These are phyloP conservation scores for Colletotrichum godetiae DNA, from an alignment of 2,329 filamentous ascomycete species.

Conservation along the genomic window DNA sequence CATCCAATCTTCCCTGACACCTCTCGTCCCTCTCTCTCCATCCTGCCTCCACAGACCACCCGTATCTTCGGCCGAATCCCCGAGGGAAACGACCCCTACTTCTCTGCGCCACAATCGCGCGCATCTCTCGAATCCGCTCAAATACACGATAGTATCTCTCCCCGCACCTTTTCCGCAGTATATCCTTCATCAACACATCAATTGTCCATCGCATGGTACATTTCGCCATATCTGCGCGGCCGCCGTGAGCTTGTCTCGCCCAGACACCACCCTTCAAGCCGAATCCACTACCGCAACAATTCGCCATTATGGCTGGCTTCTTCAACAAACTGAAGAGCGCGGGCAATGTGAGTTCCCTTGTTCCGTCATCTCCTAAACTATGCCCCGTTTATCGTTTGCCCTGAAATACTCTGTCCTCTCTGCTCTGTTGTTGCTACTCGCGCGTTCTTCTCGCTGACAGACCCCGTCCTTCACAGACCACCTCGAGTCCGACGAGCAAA, in stretches of 20 bases:
- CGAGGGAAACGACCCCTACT: constrained; percentile 31
- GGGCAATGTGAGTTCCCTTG: constrained; percentile 60
- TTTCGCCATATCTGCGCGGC: constrained; percentile 17
- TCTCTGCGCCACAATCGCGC: constrained; percentile 29
- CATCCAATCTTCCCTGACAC: constrained; percentile 29
- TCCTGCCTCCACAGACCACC: constrained; percentile 29
- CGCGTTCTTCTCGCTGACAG: constrained; percentile 40
- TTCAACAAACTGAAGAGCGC: constrained; percentile 69
- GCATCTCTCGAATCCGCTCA: constrained; percentile 14
- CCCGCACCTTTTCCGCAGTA: background rate
- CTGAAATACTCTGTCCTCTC: constrained; percentile 2
- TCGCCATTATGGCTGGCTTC: constrained; percentile 63
- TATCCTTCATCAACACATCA: constrained; percentile 8
- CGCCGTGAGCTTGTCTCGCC: constrained; percentile 48
- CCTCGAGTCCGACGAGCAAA: constrained; percentile 55
- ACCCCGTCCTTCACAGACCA: constrained; percentile 50
- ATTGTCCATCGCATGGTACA: constrained; percentile 32
- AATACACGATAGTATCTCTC: constrained; percentile 17
- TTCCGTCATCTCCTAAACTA: background rate
- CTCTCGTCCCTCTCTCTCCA: constrained; percentile 3
- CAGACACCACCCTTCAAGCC: constrained; percentile 40
- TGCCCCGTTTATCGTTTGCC: background rate
- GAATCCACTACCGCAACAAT: background rate
- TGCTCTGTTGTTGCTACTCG: background rate
- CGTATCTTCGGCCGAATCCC: constrained; percentile 29